Evolutionary conservation across 2,329 filamentous ascomycete genomes (phyloP), one percentile per base, ranked within the genome.

Genomic region (Colletotrichum camelliae): DNA sequence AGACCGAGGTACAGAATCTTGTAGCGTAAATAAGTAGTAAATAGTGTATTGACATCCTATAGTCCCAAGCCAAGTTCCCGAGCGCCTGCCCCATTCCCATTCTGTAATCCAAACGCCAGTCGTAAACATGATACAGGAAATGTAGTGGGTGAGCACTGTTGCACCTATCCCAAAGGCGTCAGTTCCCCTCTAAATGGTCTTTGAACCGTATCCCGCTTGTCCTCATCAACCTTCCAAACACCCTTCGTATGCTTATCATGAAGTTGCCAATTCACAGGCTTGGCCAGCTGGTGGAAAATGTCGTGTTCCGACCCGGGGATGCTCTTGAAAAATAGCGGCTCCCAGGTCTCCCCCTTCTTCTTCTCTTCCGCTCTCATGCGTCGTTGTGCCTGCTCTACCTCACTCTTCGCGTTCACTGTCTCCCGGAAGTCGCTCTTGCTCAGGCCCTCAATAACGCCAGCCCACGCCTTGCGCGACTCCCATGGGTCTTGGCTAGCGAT

Each of bases 341-440:
- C 81, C 86, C 87, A 89, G 0, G 76, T 79, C 13, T 82, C 79
- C 7, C 86, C 86, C 43, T 81, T 80, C 16, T 89, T 88, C 79
- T 90, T 90, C 83, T 97, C 95, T 70, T 89, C 85, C 79, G 91
- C 91, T 76, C 96, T 90, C 87, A 96, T 88, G 76, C 93, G 91
- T 16, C 96, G 90, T 86, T 98, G 96, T 33, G 92, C 91, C 80
- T 96, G 93, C 83, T 98, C 96, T 72, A 98, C 94, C 81, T 93
- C 92, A 9, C 90, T 91, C 86, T 98, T 98, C 81, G 96, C 93
- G 1, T 85, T 84, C 0, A 91, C 91, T 0, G 94, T 94, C 7
- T 88, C 87, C 72, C 95, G 92, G 89, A 96, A 94, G 81, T 98
- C 93, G 29, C 94, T 94, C 74, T 88, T 88, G n/a, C 88, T 85